phyloP scores from a whole-genome alignment of 345 rosid genomes.

The Schrenkiella parvula region DNA sequence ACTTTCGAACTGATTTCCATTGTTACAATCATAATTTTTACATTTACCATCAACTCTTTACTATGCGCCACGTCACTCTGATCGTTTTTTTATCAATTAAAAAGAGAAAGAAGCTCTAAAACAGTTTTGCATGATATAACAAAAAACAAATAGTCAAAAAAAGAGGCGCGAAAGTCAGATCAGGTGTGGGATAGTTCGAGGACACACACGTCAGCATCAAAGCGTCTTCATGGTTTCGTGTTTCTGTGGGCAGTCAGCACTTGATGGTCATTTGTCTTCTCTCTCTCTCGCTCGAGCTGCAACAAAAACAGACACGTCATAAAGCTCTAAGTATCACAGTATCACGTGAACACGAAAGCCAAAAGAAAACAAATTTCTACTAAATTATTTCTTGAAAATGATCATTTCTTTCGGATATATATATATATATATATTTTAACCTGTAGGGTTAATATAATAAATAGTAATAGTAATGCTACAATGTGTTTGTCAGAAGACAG shows the following conservation, averaged over 20 bases:
- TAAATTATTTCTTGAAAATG: conserved; percentile 9
- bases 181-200: conserved; percentile 13
- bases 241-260: conserved; percentile 27
- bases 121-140: too few relatives aligned
- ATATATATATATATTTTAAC: not conserved
- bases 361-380: not conserved
- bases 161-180: conserved; percentile 36
- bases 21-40: too few relatives aligned
- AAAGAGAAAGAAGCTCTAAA: too few relatives aligned
- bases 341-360: conserved; percentile 32
- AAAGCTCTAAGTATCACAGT: conserved; percentile 18
- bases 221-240: conserved; percentile 21
- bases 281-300: conserved; percentile 7
- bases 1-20: not conserved
- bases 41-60: too few relatives aligned
- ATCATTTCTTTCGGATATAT: conserved; percentile 3
- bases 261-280: conserved; percentile 24
- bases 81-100: too few relatives aligned
- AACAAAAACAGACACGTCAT: conserved; percentile 23
- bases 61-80: too few relatives aligned
- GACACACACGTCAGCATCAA: conserved; percentile 4
- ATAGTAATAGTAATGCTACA: not conserved
- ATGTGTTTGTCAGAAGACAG: conserved; percentile 22
- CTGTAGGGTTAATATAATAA: not conserved
- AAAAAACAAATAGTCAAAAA: conserved; percentile 20